A percentile compares a stretch with the other conserved stretches of the same genome.
Evolutionary conservation across 2,329 filamentous ascomycete species (phyloP).

Genomic region (Botryotinia calthae): DNA sequence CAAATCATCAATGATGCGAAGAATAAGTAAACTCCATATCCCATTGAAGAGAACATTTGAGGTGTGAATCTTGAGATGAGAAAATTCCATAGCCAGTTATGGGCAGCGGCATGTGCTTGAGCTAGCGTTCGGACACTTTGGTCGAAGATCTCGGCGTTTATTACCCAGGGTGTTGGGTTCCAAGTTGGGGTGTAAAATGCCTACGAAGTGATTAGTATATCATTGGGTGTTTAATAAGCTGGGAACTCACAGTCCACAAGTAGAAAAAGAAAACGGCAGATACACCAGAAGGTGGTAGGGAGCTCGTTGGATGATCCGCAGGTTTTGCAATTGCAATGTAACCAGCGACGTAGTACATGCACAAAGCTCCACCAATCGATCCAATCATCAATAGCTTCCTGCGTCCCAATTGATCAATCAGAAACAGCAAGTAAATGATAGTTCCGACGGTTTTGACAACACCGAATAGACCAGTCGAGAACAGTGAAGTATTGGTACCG

Average conservation of each 20-base stretch:
- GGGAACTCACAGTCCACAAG: slow-evolving; percentile 55
- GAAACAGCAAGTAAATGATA: slow-evolving; percentile 51
- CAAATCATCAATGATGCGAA: slow-evolving; percentile 62
- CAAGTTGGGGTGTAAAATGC: slow-evolving; percentile 33
- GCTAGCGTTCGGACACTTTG: slow-evolving; percentile 30
- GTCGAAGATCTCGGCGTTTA: slow-evolving; percentile 34
- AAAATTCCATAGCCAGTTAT: slow-evolving; percentile 66
- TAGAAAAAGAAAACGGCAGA: slow-evolving; percentile 71
- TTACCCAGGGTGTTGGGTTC: slow-evolving; percentile 34
- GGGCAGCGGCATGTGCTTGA: slow-evolving; percentile 67
- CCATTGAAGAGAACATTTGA: slow-evolving; percentile 58
- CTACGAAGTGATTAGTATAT: slow-evolving; percentile 11
- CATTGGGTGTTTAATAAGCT: too few species aligned
- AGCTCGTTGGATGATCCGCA: slow-evolving; percentile 17
- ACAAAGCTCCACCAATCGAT: slow-evolving; percentile 24
- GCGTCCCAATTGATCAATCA: slow-evolving; percentile 58
- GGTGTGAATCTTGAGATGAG: slow-evolving; percentile 65
- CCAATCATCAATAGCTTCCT: slow-evolving; percentile 43
- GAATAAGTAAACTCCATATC: slow-evolving; percentile 66
- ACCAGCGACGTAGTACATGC: slow-evolving; percentile 32
- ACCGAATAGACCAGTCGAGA: slow-evolving; percentile 29
- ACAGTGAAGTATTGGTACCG: slow-evolving; percentile 27
- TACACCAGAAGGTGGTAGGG: slow-evolving; percentile 44
- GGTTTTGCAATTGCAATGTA: slow-evolving; percentile 30
- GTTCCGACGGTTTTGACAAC: slow-evolving; percentile 29